Base-by-base conservation (phyloP, 257 asterid genomes). In the Solanum appendiculatum region DNA sequence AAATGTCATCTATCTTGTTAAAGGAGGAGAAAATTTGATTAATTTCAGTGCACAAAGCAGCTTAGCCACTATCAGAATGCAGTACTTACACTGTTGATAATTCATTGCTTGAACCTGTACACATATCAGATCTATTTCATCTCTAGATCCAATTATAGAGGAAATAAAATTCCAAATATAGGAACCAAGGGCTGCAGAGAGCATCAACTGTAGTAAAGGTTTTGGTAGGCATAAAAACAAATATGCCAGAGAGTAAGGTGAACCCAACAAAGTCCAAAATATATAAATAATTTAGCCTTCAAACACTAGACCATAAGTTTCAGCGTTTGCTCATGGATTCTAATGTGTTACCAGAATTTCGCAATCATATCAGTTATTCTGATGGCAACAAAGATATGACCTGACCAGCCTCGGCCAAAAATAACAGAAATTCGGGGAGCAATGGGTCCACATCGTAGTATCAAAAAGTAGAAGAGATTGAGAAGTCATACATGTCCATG, bases 21-120 rank as follows among this genome's bases (percentile, higher is more conserved):
- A 63, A 37, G 70, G 64, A 84, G 82, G 84, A 66, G 14, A 86
- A 63, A n/a, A 40, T 12, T 12, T 64, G 25, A 70, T 16, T 14
- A 36, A 54, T 27, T 78, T 44, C 80, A 86, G 54, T 31, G 73
- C 48, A 63, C 34, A 68, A 31, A 78, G 16, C 16, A 51, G 34
- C 33, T 39, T 58, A 78, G 25, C 80, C 20, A 23, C 21, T 14
- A 77, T 27, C 58, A 63, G 64, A 78, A 75, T 42, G 77, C 37
- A 83, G 72, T 27, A 90, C 87, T 89, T 80, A 87, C 89, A 77
- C 56, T 21, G 78, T 70, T 31, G 51, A 80, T 66, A 75, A 64
- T 87, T 85, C 86, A 86, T 85, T 40, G 89, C 89, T 87, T 84
- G 89, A 68, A 89, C 66, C 78, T 54, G 75, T 87, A 82, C 81